Evolutionary conservation across 768 basidiomycete genomes (phyloP).

Genomic region (Boletus tomentosulus): DNA sequence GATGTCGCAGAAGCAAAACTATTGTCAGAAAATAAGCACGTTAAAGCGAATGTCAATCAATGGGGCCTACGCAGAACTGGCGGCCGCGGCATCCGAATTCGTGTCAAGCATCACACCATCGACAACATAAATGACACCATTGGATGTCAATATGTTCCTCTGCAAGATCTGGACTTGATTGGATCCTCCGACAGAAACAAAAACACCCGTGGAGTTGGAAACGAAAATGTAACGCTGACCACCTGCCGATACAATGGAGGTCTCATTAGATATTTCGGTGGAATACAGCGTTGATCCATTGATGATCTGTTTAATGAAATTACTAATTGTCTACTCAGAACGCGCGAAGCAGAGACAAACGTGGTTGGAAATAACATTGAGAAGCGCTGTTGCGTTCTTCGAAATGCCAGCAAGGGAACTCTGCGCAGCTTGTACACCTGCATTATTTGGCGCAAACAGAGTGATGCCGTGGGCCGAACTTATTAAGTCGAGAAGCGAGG

Average conservation of each 20-base stretch:
- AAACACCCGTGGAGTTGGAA: slow-evolving; percentile 55
- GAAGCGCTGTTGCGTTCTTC: slow-evolving; percentile 45
- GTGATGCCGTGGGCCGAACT: slow-evolving; percentile 50
- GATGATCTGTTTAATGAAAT: slow-evolving; percentile 41
- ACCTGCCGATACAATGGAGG: slow-evolving; percentile 47
- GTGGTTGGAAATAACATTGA: slow-evolving; percentile 53
- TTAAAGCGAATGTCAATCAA: background rate
- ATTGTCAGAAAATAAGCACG: background rate
- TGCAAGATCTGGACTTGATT: slow-evolving; percentile 50
- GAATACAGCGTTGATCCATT: slow-evolving; percentile 70
- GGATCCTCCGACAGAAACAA: slow-evolving; percentile 43
- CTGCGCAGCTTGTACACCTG: slow-evolving; percentile 40
- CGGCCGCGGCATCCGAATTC: slow-evolving; percentile 38
- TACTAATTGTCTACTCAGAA: background rate
- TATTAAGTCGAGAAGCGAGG: slow-evolving; percentile 28
- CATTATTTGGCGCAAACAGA: slow-evolving; percentile 60
- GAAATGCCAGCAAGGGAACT: slow-evolving; percentile 31
- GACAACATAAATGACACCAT: slow-evolving; percentile 69
- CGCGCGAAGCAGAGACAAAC: slow-evolving; percentile 32
- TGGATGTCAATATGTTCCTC: slow-evolving; percentile 55
- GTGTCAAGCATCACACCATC: slow-evolving; percentile 50
- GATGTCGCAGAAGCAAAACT: slow-evolving; percentile 48
- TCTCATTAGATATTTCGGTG: slow-evolving; percentile 35
- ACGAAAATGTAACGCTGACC: slow-evolving; percentile 52
- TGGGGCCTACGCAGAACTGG: slow-evolving; percentile 50